phyloP scores from a whole-genome alignment of 2,329 filamentous ascomycete genomes.

The Corinectria fuckeliana region DNA sequence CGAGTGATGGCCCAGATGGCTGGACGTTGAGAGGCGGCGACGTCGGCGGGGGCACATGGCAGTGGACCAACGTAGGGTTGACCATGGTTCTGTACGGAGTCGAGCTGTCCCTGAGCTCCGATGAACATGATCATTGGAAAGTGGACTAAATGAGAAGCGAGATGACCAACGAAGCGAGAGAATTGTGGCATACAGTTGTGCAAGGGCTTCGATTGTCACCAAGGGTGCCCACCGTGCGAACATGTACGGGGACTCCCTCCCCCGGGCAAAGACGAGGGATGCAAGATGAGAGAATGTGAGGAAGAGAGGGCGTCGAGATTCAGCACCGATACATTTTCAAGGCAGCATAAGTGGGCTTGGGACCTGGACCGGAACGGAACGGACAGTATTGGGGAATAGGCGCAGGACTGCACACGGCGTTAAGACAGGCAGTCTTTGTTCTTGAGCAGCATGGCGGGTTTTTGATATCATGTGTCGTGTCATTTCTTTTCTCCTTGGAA shows the following conservation, averaged over 20 bases:
- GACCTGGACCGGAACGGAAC: slow-evolving; percentile 32
- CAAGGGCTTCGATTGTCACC: slow-evolving; percentile 2
- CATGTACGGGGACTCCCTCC: slow-evolving; percentile 11
- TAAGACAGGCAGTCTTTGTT: slow-evolving; percentile 39
- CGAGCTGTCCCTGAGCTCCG: slow-evolving; percentile 85
- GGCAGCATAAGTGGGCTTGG: slow-evolving; percentile 33
- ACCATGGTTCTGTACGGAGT: slow-evolving; percentile 92
- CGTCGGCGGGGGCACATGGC: slow-evolving; percentile 81
- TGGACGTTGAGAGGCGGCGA: slow-evolving; percentile 88
- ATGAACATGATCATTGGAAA: slow-evolving; percentile 94
- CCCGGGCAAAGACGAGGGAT: background rate
- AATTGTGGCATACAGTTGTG: background rate
- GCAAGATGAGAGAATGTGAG: background rate
- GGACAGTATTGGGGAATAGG: slow-evolving; percentile 29
- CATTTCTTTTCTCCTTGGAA: slow-evolving; percentile 29
- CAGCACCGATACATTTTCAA: slow-evolving; percentile 23
- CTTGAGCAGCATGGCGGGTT: slow-evolving; percentile 45
- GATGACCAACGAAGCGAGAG: background rate
- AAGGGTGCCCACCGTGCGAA: slow-evolving; percentile 15
- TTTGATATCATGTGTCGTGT: slow-evolving; percentile 39
- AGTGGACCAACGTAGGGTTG: slow-evolving; percentile 89
- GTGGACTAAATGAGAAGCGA: slow-evolving; percentile 68
- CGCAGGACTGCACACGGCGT: slow-evolving; percentile 39
- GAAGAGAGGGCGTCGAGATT: slow-evolving; percentile 23
- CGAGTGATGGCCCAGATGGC: slow-evolving; percentile 72